These are phyloP conservation scores for Melampsora larici-populina DNA, from an alignment of 1,284 basidiomycete genomes.

Conservation along the genomic window DNA sequence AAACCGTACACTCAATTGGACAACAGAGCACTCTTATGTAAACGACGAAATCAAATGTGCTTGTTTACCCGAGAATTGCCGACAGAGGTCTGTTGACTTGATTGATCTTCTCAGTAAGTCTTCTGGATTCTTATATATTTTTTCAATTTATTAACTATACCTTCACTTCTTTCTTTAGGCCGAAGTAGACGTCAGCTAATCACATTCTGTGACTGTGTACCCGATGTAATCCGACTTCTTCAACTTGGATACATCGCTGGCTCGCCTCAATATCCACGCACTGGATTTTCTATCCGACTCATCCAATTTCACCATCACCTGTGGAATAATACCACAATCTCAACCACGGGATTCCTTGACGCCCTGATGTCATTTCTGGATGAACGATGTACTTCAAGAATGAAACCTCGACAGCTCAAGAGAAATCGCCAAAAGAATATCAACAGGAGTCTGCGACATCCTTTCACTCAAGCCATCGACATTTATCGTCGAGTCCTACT, in stretches of 20 bases:
- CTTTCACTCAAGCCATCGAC: conserved; percentile 9
- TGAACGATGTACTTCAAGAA: too few species aligned
- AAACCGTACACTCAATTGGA: too few species aligned
- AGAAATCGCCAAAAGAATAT: background rate
- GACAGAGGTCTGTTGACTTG: background rate
- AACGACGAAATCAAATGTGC: too few species aligned
- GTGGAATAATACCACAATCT: conserved; percentile 11
- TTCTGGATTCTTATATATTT: background rate
- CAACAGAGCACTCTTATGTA: too few species aligned
- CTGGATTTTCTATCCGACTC: conserved; percentile 6
- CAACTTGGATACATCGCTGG: conserved; percentile 10
- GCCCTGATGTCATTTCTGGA: background rate
- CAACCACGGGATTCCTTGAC: background rate
- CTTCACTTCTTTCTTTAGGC: background rate
- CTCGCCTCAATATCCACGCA: background rate
- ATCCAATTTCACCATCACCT: conserved; percentile 10
- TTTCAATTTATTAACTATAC: background rate
- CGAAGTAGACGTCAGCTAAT: background rate
- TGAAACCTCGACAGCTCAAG: background rate
- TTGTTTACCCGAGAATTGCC: background rate
- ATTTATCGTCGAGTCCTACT: background rate
- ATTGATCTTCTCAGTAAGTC: background rate
- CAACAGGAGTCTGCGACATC: background rate
- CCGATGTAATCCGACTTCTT: conserved; percentile 1
- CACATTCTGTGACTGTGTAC: too few species aligned